A percentile compares a stretch with the other conserved stretches of the same genome.
Conservation (phyloP, 805 yeast species). For the Lipomyces spencermartinsiae region DNA sequence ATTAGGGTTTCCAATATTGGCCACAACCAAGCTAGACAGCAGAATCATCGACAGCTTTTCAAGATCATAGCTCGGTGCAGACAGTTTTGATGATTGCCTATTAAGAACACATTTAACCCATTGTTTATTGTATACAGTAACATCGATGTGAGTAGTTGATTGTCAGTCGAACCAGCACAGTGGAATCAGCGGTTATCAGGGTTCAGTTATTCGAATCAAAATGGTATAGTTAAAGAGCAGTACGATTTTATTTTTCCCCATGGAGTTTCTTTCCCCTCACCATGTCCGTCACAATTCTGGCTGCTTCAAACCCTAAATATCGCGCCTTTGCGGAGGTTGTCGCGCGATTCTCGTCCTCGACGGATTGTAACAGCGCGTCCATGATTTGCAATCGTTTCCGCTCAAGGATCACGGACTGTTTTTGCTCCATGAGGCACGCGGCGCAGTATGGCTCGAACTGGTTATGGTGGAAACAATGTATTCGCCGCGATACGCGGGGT, state of each 20-base stretch:
- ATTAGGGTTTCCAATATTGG: too few species aligned
- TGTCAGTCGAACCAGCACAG: neutral
- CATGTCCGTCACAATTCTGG: neutral
- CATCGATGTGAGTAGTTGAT: neutral
- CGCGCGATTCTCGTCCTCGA: conserved; percentile 1
- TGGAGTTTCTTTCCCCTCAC: neutral
- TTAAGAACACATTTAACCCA: neutral
- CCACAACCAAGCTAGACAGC: too few species aligned
- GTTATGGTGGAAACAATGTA: neutral
- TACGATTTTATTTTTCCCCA: neutral
- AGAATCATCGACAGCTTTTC: too few species aligned
- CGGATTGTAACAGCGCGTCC: conserved; percentile 5
- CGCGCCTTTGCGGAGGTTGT: conserved; percentile 3
- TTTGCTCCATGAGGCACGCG: neutral
- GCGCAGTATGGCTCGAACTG: neutral
- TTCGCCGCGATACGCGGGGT: neutral
- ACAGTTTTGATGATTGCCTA: neutral
- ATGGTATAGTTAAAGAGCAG: conserved; percentile 3
- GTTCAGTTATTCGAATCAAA: neutral
- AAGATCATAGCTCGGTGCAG: too few species aligned
- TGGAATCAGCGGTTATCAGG: neutral
- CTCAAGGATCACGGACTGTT: conserved; percentile 1
- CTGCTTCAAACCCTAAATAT: neutral
- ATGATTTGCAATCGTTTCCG: conserved; percentile 1
- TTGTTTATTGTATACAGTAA: neutral